A percentile compares a stretch with the other conserved stretches of the same genome.
Evolutionary conservation across 2,329 filamentous ascomycete genomes (phyloP).

Genomic region (Colletotrichum euphorbiae): DNA sequence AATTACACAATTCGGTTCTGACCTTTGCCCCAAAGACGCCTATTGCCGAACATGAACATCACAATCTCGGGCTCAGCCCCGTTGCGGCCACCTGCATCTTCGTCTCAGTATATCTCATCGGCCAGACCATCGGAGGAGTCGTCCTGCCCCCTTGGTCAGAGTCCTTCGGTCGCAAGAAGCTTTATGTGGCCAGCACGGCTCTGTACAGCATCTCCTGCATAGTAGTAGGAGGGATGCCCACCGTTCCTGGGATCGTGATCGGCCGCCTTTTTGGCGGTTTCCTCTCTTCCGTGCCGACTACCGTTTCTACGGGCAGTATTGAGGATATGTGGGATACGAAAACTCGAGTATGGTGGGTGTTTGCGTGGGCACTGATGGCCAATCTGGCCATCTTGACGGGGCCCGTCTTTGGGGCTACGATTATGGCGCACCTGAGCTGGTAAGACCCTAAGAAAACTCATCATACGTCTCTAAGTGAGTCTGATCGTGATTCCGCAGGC

Average conservation of each 20-base stretch:
- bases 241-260: constrained; percentile 3
- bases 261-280: constrained; percentile 6
- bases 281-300: constrained; percentile 14
- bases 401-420: neutral
- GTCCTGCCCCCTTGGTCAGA: constrained; percentile 26
- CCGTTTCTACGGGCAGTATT: constrained; percentile 18
- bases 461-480: too few relatives aligned
- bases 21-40: neutral
- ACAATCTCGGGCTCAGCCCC: neutral
- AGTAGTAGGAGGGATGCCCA: neutral
- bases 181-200: constrained; percentile 18
- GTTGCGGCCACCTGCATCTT: constrained; percentile 15
- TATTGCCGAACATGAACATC: neutral
- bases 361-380: constrained; percentile 14
- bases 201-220: constrained; percentile 23
- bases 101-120: constrained; percentile 26
- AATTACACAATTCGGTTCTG: neutral
- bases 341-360: constrained; percentile 13
- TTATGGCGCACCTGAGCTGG: neutral
- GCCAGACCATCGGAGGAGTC: constrained; percentile 18
- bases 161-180: constrained; percentile 27
- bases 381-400: constrained; percentile 22
- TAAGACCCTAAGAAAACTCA: neutral
- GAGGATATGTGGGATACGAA: constrained; percentile 31
- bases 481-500: neutral